A percentile compares a stretch with the other conserved stretches of the same genome.
Evolutionary conservation across 345 rosid species (phyloP).

Genomic region (Mangifera indica): DNA sequence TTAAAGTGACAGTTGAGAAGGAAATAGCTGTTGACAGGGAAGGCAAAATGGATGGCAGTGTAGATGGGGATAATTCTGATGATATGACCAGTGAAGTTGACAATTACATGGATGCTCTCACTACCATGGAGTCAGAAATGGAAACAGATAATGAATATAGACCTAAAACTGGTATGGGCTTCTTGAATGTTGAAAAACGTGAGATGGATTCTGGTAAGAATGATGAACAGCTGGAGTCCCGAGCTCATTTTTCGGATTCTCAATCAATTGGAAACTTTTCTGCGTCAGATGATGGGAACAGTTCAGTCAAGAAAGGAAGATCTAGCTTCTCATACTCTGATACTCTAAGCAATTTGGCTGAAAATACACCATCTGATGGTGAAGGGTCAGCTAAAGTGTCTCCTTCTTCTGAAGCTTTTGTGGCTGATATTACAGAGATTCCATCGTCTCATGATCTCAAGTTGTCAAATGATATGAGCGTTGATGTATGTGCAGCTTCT

Average conservation of each 20-base stretch:
- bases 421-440: conserved; percentile 31
- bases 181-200: conserved; percentile 30
- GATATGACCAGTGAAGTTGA: conserved; percentile 83
- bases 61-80: conserved; percentile 64
- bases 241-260: conserved; percentile 52
- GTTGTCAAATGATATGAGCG: conserved; percentile 28
- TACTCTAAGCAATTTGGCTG: conserved; percentile 49
- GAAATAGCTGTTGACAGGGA: conserved; percentile 41
- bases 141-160: conserved; percentile 65
- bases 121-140: conserved; percentile 86
- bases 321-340: conserved; percentile 57
- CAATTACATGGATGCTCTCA: conserved; percentile 80
- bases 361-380: conserved; percentile 48
- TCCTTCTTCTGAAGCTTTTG: conserved; percentile 35
- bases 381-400: conserved; percentile 42
- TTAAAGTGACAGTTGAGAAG: conserved; percentile 34
- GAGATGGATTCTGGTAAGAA: conserved; percentile 43
- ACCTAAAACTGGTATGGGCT: conserved; percentile 28
- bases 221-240: conserved; percentile 50
- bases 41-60: conserved; percentile 37
- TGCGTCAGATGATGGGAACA: conserved; percentile 64
- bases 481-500: no score
- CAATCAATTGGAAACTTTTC: conserved; percentile 68
- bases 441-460: conserved; percentile 34
- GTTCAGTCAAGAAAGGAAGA: conserved; percentile 53